Evolutionary conservation across 495 filamentous ascomycete genomes (phyloP).

Genomic region (Parachaetomium inaequale): DNA sequence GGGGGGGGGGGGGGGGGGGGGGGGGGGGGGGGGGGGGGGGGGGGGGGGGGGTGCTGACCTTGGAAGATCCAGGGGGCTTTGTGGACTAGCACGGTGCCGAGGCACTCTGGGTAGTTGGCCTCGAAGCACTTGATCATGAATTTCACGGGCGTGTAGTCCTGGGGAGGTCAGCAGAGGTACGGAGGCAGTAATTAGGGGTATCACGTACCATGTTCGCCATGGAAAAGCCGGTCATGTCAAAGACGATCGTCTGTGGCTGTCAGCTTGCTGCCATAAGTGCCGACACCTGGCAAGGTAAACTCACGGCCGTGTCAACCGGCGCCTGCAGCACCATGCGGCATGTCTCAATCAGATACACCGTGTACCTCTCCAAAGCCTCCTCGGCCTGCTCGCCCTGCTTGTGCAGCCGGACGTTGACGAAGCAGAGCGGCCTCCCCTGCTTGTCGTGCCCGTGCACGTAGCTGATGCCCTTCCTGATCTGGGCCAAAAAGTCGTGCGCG

Average conservation of each 20-base stretch:
- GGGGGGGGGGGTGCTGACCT: slow-evolving; percentile 45
- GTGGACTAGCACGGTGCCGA: slow-evolving; percentile 92
- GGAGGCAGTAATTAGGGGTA: neutral
- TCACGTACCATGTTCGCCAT: slow-evolving; percentile 84
- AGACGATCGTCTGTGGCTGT: slow-evolving; percentile 66
- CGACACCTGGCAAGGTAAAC: slow-evolving; percentile 38
- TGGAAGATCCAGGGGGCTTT: slow-evolving; percentile 97
- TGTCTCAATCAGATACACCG: slow-evolving; percentile 92
- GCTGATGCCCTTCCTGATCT: slow-evolving; percentile 90
- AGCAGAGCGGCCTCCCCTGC: slow-evolving; percentile 79
- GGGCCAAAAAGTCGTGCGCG: slow-evolving; percentile 76
- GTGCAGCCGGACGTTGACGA: slow-evolving; percentile 80
- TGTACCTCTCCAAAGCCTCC: slow-evolving; percentile 76
- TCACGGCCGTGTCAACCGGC: slow-evolving; percentile 87
- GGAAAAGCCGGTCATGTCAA: slow-evolving; percentile 92
- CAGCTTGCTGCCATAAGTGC: slow-evolving; percentile 11
- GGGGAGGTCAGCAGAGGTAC: slow-evolving; percentile 19
- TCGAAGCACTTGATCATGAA: slow-evolving; percentile 99
- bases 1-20: neutral
- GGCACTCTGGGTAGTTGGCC: slow-evolving; percentile 92
- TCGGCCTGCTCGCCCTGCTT: slow-evolving; percentile 76
- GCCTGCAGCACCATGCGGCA: slow-evolving; percentile 74
- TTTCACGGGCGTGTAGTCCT: slow-evolving; percentile 95
- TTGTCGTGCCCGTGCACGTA: slow-evolving; percentile 88
- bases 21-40: slow-evolving; percentile 29